Evolutionary conservation across 169 alveolate species (phyloP), one percentile per base, ranked within the genome.

Genomic region (Prorocentrum cordatum): DNA sequence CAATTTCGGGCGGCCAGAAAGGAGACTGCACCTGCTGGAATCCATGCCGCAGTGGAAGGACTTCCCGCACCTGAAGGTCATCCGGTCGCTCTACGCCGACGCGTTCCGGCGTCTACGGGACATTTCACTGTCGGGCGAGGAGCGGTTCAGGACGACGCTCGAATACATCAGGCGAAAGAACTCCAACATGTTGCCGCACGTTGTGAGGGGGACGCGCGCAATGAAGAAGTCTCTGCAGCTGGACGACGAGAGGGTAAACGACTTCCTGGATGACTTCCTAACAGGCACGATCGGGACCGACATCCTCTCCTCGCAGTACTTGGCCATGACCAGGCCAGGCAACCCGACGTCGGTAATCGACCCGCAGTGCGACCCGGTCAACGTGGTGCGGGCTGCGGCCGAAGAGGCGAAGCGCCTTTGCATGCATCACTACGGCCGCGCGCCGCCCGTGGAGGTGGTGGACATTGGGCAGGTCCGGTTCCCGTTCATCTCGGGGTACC

Each of bases 381-480:
- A 47, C 3, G 88, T 77, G 31, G 88, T 77, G 39, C 88, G 88
- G 5, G 22, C 73, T 0, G 88, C 88, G 24, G 88, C 88, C 12
- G 31, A 45, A 18, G 88, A 77, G 54, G 88, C 88, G 22, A 75
- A 72, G 20, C 54, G 75, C 6, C 75, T 77, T 39, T 77, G 88
- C 88, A 71, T 72, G 88, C 88, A 77, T 59, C 88, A 77, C 88
- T 77, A 77, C 62, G 88, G 88, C 88, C 59, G 88, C 75, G 38
- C 75, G 26, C 75, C 75, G 33, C 75, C 75, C 24, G 59, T 59
- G 33, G 88, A 77, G 42, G 59, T 77, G 36, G 88, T 77, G 32
- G 88, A 77, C n/a, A 75, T 59, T 32, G 73, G 88, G 32, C 88
- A 77, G 88, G 88, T 77, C 16, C 73, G 88, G 16, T 77, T 77